Percentiles rank a stretch among this genome's conserved stretches.
These are phyloP conservation scores for Argentina anserina DNA, from an alignment of 306 rosid species.

Conservation along the genomic window DNA sequence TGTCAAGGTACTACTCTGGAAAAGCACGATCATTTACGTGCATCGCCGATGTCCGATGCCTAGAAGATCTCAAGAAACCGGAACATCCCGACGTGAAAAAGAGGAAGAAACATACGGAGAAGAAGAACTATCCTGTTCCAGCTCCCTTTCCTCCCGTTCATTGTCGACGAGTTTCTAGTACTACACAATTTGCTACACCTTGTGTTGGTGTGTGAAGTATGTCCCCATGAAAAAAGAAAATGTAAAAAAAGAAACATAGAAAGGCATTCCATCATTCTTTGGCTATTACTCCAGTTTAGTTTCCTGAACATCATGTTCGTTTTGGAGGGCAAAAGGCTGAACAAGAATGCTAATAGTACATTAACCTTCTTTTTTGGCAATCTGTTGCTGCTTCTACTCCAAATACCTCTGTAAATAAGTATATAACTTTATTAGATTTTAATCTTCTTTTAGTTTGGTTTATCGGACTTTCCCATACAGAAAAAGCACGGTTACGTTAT, in stretches of 20 bases:
- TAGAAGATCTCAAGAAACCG: constrained; percentile 75
- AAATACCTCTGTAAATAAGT: neutral
- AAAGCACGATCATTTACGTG: constrained; percentile 81
- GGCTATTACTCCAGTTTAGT: neutral
- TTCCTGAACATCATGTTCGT: neutral
- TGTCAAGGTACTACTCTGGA: constrained; percentile 80
- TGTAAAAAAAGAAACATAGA: neutral
- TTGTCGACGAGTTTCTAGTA: constrained; percentile 51
- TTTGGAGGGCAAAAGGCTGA: neutral
- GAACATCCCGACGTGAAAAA: constrained; percentile 52
- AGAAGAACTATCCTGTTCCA: constrained; percentile 24
- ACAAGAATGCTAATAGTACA: neutral
- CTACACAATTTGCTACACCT: constrained; percentile 44
- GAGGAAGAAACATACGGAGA: constrained; percentile 56
- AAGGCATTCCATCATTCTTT: neutral
- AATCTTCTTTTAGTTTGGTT: neutral
- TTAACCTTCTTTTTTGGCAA: neutral
- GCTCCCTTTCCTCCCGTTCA: constrained; percentile 33
- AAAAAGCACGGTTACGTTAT: neutral
- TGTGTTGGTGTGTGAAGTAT: constrained; percentile 40
- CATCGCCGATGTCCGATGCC: constrained; percentile 55
- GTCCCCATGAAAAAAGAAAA: neutral
- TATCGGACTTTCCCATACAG: neutral
- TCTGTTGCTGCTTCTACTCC: neutral
- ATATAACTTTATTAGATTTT: neutral